Conservation (phyloP, 306 rosid species). For the Medicago lupulina region DNA sequence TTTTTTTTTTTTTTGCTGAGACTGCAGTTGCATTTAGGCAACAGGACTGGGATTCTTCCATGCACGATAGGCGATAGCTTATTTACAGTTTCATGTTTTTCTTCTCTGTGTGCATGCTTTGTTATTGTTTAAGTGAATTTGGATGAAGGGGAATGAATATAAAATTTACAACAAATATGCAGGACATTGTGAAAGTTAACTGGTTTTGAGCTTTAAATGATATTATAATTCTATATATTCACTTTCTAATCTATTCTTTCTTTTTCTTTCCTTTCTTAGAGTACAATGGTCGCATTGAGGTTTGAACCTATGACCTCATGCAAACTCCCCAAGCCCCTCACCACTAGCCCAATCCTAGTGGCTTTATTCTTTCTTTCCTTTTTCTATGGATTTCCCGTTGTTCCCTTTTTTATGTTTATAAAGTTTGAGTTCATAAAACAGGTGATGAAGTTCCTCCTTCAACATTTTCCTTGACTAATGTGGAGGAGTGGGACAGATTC, state of each 20-base stretch:
- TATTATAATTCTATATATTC: background rate
- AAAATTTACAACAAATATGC: slow-evolving; percentile 35
- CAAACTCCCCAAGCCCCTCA: background rate
- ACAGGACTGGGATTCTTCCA: slow-evolving; percentile 12
- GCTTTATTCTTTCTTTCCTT: slow-evolving; percentile 9
- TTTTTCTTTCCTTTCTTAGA: background rate
- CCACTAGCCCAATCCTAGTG: background rate
- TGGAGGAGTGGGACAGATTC: slow-evolving; percentile 86
- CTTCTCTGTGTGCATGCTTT: slow-evolving; percentile 1
- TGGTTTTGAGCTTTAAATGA: slow-evolving; percentile 31
- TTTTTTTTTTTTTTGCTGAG: background rate
- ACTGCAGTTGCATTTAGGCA: slow-evolving; percentile 21
- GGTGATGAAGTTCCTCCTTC: slow-evolving; percentile 89
- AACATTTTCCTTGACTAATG: slow-evolving; percentile 77
- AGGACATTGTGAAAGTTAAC: slow-evolving; percentile 18
- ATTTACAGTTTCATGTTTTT: slow-evolving; percentile 19
- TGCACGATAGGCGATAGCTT: background rate
- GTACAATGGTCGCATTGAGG: slow-evolving; percentile 18
- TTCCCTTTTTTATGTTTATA: slow-evolving; percentile 20
- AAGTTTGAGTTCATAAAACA: slow-evolving; percentile 54
- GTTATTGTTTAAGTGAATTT: slow-evolving; percentile 17
- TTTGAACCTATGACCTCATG: slow-evolving; percentile 14
- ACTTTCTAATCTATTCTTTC: slow-evolving; percentile 13
- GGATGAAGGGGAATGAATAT: background rate
- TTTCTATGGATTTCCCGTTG: background rate